phyloP scores from a whole-genome alignment of 352 stramenopile genomes.

The Phytophthora citricola region DNA sequence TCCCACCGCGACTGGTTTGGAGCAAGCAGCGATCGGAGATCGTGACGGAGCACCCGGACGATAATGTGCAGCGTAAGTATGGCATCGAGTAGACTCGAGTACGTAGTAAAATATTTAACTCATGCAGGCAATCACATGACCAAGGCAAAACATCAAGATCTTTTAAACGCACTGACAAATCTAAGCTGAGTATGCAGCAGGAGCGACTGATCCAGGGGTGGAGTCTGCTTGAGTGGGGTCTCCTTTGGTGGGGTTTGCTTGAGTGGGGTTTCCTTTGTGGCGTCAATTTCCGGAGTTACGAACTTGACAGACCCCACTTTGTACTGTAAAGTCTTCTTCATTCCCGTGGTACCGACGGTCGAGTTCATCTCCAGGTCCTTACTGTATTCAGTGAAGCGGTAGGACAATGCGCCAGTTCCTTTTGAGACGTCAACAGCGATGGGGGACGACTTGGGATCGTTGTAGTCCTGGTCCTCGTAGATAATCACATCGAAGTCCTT shows the following conservation, averaged over 20 bases:
- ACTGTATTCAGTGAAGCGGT: constrained; percentile 44
- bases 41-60: constrained; percentile 47
- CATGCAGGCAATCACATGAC: not conserved
- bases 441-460: constrained; percentile 7
- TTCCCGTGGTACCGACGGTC: constrained; percentile 5
- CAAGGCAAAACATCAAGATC: constrained; percentile 3
- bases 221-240: constrained; percentile 13
- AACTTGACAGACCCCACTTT: constrained; percentile 40
- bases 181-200: constrained; percentile 24
- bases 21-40: constrained; percentile 71
- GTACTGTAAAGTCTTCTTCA: constrained; percentile 30
- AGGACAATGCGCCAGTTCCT: constrained; percentile 9
- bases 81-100: constrained; percentile 43
- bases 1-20: constrained; percentile 76
- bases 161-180: constrained; percentile 8
- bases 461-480: constrained; percentile 49
- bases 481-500: constrained; percentile 52
- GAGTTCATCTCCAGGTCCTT: constrained; percentile 29
- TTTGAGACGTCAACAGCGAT: constrained; percentile 7
- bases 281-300: constrained; percentile 17
- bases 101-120: constrained; percentile 17
- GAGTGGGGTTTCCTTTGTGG: not conserved
- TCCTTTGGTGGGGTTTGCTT: too few relatives aligned
- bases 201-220: constrained; percentile 27
- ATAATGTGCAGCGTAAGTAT: constrained; percentile 76